Base-by-base conservation (phyloP, 2,329 filamentous ascomycete genomes). In the Ploettnerulaceae sp. region DNA sequence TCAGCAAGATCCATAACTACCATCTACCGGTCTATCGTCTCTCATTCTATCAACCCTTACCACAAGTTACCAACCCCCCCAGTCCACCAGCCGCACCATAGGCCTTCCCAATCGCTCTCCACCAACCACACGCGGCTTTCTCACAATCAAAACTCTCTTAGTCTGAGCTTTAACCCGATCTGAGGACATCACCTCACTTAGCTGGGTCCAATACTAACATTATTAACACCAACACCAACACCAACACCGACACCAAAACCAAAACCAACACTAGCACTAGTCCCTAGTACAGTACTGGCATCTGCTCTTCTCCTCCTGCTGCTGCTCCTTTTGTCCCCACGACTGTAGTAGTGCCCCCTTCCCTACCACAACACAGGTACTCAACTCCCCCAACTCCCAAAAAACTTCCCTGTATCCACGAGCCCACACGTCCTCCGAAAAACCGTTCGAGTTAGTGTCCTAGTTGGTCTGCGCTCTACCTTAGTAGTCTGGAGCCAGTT, bases 351-450 rank as follows among this genome's bases (percentile, higher is more conserved):
- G 8, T 22, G 22, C 4, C 24, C 22, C 32, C 40, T 42, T n/a
- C n/a, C 15, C 32, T 35, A 17, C 14, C 14, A 14, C 32, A 3
- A 31, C 28, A n/a, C n/a, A n/a, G n/a, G n/a, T n/a, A n/a, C n/a
- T n/a, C n/a, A n/a, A n/a, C n/a, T n/a, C n/a, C n/a, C n/a, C n/a
- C n/a, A n/a, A n/a, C n/a, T n/a, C n/a, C n/a, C n/a, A n/a, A n/a
- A n/a, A n/a, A n/a, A n/a, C n/a, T n/a, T n/a, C n/a, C n/a, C 29
- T 6, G 3, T 11, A 6, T 14, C 32, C 25, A 34, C 25, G 14
- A 39, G 28, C 21, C 36, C 24, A 35, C 47, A 45, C 47, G 41
- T 35, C 34, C 46, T 44, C 33, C 28, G 9, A 22, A 29, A 44
- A 44, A n/a, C 40, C 17, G 39, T 48, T 26, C 39, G 36, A 6